phyloP scores from a whole-genome alignment of 257 asterid species.

The Solanum chiquidenum region DNA sequence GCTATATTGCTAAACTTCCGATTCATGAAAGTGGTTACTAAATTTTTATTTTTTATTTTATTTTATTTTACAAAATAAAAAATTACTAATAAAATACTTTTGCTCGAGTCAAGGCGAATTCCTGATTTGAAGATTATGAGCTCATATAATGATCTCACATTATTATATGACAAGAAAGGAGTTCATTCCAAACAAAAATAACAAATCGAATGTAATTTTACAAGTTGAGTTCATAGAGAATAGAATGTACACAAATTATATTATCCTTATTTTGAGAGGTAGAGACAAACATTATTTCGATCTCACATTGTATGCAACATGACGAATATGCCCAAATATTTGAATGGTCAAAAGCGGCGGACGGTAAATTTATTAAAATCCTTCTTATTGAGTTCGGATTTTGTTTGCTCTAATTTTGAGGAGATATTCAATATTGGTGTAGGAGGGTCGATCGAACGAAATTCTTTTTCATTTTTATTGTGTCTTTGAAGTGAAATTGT shows the following conservation, averaged over 20 bases:
- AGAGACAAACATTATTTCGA: background rate
- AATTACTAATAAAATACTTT: no score
- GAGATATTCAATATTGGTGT: no score
- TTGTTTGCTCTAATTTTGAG: no score
- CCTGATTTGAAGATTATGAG: background rate
- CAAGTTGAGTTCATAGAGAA: accelerated
- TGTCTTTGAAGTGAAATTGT: no score
- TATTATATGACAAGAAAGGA: background rate
- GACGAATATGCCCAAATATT: background rate
- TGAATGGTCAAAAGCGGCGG: background rate
- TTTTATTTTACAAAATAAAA: background rate
- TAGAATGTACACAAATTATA: accelerated
- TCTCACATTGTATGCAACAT: no score
- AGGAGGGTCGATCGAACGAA: no score
- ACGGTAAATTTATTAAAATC: no score
- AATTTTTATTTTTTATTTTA: no score
- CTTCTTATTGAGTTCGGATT: no score
- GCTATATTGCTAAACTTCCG: background rate
- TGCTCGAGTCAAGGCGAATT: background rate
- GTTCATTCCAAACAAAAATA: background rate
- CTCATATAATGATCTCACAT: background rate
- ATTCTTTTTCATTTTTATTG: no score
- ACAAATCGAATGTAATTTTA: background rate
- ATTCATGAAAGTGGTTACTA: background rate
- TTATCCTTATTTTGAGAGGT: no score